A percentile compares a stretch with the other conserved stretches of the same genome.
phyloP scores from a whole-genome alignment of 257 asterid genomes.

The Catharanthus roseus region DNA sequence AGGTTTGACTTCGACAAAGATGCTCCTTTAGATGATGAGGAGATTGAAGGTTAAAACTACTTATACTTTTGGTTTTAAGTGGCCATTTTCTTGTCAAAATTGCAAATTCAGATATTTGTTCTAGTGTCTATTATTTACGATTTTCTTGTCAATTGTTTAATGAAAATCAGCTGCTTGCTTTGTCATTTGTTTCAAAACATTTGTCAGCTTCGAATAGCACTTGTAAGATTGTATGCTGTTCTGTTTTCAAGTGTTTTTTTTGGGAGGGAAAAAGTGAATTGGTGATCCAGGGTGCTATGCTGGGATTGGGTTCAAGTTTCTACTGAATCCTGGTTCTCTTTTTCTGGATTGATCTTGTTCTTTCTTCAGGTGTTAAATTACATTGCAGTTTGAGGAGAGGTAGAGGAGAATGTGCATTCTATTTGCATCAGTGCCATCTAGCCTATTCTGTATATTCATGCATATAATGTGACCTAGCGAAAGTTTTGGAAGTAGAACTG shows the following conservation, averaged over 20 bases:
- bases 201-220: background rate
- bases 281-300: background rate
- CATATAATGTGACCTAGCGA: background rate
- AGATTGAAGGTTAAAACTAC: constrained; percentile 60
- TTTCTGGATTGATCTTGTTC: background rate
- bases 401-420: background rate
- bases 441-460: background rate
- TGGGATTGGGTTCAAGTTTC: background rate
- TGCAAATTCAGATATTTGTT: background rate
- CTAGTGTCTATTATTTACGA: background rate
- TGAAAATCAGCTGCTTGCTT: background rate
- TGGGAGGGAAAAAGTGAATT: background rate
- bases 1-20: constrained; percentile 82
- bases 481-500: background rate
- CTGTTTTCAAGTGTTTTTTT: background rate
- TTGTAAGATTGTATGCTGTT: background rate
- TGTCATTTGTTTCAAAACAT: background rate
- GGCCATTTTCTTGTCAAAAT: background rate
- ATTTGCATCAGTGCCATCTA: background rate
- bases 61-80: constrained; percentile 8
- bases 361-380: background rate
- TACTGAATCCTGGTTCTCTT: background rate
- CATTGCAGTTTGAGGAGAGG: background rate
- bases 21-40: constrained; percentile 92
- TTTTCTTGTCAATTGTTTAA: background rate